Conservation (phyloP, 2,329 filamentous ascomycete genomes). For the Teratosphaeria pseudoeucalypti region DNA sequence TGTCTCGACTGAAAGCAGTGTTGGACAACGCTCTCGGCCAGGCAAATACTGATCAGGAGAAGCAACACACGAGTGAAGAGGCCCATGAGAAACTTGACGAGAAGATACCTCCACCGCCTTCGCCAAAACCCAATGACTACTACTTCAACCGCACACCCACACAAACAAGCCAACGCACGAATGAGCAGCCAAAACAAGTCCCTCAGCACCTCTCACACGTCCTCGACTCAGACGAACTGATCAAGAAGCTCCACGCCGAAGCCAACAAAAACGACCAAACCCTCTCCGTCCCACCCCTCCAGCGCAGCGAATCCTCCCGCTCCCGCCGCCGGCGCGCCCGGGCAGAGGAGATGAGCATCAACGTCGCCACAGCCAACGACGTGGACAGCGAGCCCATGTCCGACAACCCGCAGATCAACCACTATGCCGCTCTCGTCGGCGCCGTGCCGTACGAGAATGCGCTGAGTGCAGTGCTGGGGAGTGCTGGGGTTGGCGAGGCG, state of each 20-base stretch:
- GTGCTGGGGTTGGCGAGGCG: not conserved
- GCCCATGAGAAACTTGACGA: not conserved
- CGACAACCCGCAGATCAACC: not conserved
- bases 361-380: not conserved
- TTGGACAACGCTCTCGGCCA: not conserved
- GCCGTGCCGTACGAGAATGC: not conserved
- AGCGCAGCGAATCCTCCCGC: not conserved
- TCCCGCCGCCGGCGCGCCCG: not conserved
- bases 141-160: not conserved
- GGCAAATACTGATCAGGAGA: not conserved
- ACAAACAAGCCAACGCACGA: not conserved
- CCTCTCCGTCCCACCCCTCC: not conserved
- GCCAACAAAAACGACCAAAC: not conserved
- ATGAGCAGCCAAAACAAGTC: not conserved
- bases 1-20: not conserved
- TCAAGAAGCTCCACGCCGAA: not conserved
- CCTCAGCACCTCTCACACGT: not conserved
- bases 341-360: not conserved
- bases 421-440: not conserved
- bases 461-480: not conserved
- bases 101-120: not conserved
- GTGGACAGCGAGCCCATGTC: not conserved
- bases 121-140: not conserved
- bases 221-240: not conserved
- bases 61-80: not conserved